Conservation (phyloP, 805 yeast genomes). For the Teunomyces atbi region DNA sequence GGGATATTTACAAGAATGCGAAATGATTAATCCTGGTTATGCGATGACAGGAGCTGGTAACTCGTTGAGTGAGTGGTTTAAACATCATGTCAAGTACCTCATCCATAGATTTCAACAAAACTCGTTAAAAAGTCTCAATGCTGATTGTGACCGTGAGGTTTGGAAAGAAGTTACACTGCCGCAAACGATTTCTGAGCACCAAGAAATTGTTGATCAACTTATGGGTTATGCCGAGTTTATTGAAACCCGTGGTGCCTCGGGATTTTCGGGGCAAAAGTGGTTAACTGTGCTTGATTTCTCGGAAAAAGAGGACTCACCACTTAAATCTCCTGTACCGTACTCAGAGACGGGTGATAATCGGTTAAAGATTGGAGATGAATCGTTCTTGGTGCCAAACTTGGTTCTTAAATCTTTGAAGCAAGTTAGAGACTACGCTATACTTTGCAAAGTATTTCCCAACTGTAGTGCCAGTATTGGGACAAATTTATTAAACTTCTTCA, state of each 20-base stretch:
- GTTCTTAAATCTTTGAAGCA: slow-evolving; percentile 19
- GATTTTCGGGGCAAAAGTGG: slow-evolving; percentile 30
- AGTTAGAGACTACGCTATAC: slow-evolving; percentile 53
- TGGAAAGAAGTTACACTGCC: slow-evolving; percentile 78
- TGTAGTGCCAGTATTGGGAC: slow-evolving; percentile 39
- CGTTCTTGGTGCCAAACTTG: slow-evolving; percentile 31
- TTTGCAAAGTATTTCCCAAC: slow-evolving; percentile 57
- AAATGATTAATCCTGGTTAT: slow-evolving; percentile 69
- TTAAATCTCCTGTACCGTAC: background rate
- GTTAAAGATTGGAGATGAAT: slow-evolving; percentile 17
- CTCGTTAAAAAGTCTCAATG: slow-evolving; percentile 45
- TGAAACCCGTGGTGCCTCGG: slow-evolving; percentile 17
- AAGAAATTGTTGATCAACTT: slow-evolving; percentile 23
- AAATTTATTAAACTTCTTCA: slow-evolving; percentile 43
- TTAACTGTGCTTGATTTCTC: slow-evolving; percentile 22
- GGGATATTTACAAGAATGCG: slow-evolving; percentile 78
- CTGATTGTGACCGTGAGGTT: slow-evolving; percentile 59
- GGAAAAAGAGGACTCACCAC: slow-evolving; percentile 5
- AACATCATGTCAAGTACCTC: slow-evolving; percentile 64
- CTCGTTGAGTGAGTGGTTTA: slow-evolving; percentile 60
- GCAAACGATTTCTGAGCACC: slow-evolving; percentile 27
- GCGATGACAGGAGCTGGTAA: slow-evolving; percentile 50
- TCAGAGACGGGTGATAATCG: slow-evolving; percentile 2
- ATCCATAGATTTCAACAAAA: slow-evolving; percentile 53
- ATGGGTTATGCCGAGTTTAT: slow-evolving; percentile 23